Conservation (phyloP, 495 filamentous ascomycete species). For the Xylaria acuta region DNA sequence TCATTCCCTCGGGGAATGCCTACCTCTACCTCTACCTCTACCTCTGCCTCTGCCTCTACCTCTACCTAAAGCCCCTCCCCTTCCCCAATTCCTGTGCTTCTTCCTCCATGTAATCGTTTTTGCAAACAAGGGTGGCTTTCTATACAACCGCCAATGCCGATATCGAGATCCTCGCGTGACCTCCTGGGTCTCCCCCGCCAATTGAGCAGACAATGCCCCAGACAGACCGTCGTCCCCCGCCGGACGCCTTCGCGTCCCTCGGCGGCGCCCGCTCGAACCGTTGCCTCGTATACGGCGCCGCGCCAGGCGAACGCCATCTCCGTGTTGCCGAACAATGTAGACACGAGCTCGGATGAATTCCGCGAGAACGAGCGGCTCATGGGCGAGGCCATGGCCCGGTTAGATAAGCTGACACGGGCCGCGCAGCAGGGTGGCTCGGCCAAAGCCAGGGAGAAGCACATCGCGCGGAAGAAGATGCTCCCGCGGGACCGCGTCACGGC, state of each 20-base stretch:
- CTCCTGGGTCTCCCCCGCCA: slow-evolving; percentile 47
- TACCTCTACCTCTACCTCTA: not conserved
- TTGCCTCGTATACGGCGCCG: slow-evolving; percentile 68
- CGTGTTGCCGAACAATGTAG: slow-evolving; percentile 74
- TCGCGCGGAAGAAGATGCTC: slow-evolving; percentile 90
- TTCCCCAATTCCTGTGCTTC: slow-evolving; percentile 16
- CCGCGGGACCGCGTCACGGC: slow-evolving; percentile 88
- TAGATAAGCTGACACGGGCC: slow-evolving; percentile 71
- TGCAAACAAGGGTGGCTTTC: not conserved
- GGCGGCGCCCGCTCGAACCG: slow-evolving; percentile 37
- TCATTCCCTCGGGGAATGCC: not conserved
- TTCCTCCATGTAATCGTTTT: not conserved
- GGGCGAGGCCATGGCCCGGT: slow-evolving; percentile 68
- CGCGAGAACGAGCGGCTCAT: slow-evolving; percentile 82
- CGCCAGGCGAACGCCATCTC: slow-evolving; percentile 80
- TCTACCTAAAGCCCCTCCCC: not conserved
- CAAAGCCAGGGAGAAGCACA: slow-evolving; percentile 89
- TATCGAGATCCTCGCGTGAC: slow-evolving; percentile 44
- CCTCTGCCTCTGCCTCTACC: not conserved
- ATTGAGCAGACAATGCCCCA: slow-evolving; percentile 46
- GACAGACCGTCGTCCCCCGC: slow-evolving; percentile 29
- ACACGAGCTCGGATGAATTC: slow-evolving; percentile 78
- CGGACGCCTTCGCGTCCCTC: slow-evolving; percentile 30
- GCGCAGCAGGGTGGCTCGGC: slow-evolving; percentile 78
- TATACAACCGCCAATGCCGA: slow-evolving; percentile 39